These are phyloP conservation scores for Suillus subaureus DNA, from an alignment of 768 basidiomycete species.

Conservation along the genomic window DNA sequence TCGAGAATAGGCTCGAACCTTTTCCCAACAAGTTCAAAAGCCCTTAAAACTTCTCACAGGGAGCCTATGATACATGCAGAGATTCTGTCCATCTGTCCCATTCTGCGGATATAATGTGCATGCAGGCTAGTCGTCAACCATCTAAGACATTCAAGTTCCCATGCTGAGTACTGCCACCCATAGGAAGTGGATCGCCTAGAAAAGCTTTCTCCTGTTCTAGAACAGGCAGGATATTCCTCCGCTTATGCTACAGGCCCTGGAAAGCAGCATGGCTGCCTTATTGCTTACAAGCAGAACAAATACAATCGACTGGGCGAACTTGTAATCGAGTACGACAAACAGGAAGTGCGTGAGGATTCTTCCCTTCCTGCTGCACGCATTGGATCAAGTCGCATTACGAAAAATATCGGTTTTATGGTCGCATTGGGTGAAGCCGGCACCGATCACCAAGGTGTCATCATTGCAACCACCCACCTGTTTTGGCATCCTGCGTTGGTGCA, in stretches of 20 bases:
- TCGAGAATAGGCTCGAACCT: conserved; percentile 64
- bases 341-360: conserved; percentile 48
- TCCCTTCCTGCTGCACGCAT: conserved; percentile 35
- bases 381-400: conserved; percentile 70
- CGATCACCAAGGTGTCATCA: conserved; percentile 56
- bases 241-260: conserved; percentile 68
- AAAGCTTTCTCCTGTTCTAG: conserved; percentile 67
- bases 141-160: not conserved
- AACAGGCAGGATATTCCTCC: conserved; percentile 62
- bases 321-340: conserved; percentile 70
- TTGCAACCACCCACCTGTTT: conserved; percentile 92
- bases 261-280: conserved; percentile 87
- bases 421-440: conserved; percentile 54
- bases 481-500: conserved; percentile 84
- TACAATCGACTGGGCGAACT: conserved; percentile 51
- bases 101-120: conserved; percentile 79
- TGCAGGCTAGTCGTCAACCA: conserved; percentile 62
- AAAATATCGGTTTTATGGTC: conserved; percentile 78
- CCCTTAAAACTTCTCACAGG: conserved; percentile 73
- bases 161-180: not conserved
- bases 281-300: conserved; percentile 62
- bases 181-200: conserved; percentile 90
- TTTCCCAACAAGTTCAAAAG: conserved; percentile 79
- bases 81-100: conserved; percentile 67
- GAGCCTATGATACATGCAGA: conserved; percentile 78